These are phyloP conservation scores for Trypanosoma avium DNA, from an alignment of 208 protist genomes.

Conservation along the genomic window DNA sequence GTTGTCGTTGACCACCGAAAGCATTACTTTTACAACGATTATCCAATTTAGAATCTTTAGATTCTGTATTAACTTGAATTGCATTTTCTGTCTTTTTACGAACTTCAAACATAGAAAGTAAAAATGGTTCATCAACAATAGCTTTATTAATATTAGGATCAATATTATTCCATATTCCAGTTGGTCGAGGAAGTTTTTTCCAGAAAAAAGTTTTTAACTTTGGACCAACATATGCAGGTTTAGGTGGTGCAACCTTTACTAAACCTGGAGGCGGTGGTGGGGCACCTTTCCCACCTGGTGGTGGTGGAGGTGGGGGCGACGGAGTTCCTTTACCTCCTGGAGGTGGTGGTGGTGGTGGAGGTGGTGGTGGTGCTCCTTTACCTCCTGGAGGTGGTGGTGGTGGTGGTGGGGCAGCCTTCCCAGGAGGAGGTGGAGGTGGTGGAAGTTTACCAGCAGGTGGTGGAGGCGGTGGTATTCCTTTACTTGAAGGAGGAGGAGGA, in stretches of 20 bases:
- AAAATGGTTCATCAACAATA: conserved; percentile 60
- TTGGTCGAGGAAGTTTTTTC: conserved; percentile 63
- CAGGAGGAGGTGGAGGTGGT: conserved; percentile 34
- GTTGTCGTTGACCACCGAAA: conserved; percentile 57
- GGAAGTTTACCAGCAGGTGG: neutral
- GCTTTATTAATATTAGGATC: conserved; percentile 25
- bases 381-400: conserved; percentile 27
- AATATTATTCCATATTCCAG: conserved; percentile 56
- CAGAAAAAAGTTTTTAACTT: conserved; percentile 83
- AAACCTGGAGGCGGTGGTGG: conserved; percentile 22
- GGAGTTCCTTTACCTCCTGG: neutral
- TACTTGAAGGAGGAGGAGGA: neutral
- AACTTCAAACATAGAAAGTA: conserved; percentile 59
- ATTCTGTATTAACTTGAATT: conserved; percentile 15
- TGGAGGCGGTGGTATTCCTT: conserved; percentile 4
- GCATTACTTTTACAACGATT: conserved; percentile 36
- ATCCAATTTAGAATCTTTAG: conserved; percentile 17
- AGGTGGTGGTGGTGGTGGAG: conserved; percentile 24
- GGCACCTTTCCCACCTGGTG: conserved; percentile 11
- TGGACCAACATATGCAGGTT: conserved; percentile 34
- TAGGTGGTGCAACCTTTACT: conserved; percentile 12
- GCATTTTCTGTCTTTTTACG: conserved; percentile 26
- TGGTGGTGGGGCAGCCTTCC: conserved; percentile 6
- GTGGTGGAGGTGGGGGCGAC: conserved; percentile 27
- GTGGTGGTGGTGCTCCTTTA: conserved; percentile 29